phyloP scores from a whole-genome alignment of 2,329 filamentous ascomycete species.

The Fusarium buharicum region DNA sequence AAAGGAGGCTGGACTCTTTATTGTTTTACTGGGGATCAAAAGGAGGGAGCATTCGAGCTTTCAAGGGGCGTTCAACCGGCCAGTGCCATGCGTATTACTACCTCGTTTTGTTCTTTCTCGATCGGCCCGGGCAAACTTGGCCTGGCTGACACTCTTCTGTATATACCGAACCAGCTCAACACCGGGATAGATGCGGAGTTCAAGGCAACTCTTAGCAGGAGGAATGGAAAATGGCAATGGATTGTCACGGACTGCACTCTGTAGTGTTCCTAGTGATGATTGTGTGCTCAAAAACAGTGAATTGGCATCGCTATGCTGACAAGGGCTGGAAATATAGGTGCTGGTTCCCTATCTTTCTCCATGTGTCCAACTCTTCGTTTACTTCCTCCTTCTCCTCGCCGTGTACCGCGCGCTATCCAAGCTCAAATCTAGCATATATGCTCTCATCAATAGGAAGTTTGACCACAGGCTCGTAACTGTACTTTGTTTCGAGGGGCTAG shows the following conservation, averaged over 20 bases:
- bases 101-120: conserved; percentile 19
- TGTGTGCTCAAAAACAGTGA: conserved; percentile 10
- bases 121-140: conserved; percentile 7
- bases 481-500: not conserved
- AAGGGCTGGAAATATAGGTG: conserved; percentile 26
- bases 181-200: conserved; percentile 34
- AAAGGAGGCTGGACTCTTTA: conserved; percentile 21
- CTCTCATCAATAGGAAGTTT: not conserved
- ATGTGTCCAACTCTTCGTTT: conserved; percentile 9
- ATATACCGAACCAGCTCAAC: conserved; percentile 29
- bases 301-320: conserved; percentile 28
- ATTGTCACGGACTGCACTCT: not conserved
- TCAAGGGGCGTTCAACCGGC: conserved; percentile 43
- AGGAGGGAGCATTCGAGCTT: conserved; percentile 25
- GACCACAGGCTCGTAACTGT: not conserved
- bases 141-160: conserved; percentile 26
- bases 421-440: not conserved
- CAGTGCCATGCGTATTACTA: conserved; percentile 24
- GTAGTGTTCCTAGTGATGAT: not conserved
- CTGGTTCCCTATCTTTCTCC: conserved; percentile 24
- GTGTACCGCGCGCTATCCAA: not conserved
- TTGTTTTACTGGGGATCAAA: conserved; percentile 30
- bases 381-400: not conserved
- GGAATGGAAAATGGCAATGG: conserved; percentile 18
- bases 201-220: conserved; percentile 11